Conservation (phyloP, 2,329 filamentous ascomycete genomes). For the Plenodomus biglobosus region DNA sequence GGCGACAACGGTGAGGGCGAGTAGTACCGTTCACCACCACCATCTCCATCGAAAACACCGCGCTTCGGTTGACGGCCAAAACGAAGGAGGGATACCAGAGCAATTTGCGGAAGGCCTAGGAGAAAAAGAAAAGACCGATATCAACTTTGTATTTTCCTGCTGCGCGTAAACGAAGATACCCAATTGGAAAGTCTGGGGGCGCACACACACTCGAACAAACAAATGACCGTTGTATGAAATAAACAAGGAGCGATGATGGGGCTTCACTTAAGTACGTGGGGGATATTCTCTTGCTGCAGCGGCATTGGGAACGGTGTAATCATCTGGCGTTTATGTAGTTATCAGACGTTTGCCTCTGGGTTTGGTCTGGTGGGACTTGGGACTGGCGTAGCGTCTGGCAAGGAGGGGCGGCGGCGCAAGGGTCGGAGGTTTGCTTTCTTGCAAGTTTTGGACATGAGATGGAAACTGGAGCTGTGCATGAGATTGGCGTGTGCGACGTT, state of each 20-base stretch:
- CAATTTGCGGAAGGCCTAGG: not conserved
- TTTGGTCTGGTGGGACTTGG: constrained; percentile 12
- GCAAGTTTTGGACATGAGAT: constrained; percentile 3
- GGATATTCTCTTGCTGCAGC: constrained; percentile 17
- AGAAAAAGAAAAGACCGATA: not conserved
- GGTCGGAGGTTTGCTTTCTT: constrained; percentile 3
- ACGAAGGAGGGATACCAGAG: constrained; percentile 1
- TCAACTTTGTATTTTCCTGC: constrained; percentile 9
- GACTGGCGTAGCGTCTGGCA: not conserved
- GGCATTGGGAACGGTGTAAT: constrained; percentile 34
- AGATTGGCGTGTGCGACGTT: constrained; percentile 12
- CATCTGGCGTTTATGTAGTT: constrained; percentile 20
- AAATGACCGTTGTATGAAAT: constrained; percentile 37
- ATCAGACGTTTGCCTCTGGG: not conserved
- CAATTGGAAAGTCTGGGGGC: constrained; percentile 29
- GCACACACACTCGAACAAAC: constrained; percentile 3
- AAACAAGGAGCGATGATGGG: not conserved
- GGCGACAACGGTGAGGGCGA: constrained; percentile 37
- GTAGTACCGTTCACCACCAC: constrained; percentile 11
- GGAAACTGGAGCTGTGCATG: constrained; percentile 7
- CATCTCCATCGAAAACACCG: not conserved
- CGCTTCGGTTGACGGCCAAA: not conserved
- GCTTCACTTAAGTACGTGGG: not conserved
- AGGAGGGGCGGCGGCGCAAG: not conserved
- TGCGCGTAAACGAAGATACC: constrained; percentile 38